Base-by-base conservation (phyloP, 805 yeast genomes). In the Candida railenensis region DNA sequence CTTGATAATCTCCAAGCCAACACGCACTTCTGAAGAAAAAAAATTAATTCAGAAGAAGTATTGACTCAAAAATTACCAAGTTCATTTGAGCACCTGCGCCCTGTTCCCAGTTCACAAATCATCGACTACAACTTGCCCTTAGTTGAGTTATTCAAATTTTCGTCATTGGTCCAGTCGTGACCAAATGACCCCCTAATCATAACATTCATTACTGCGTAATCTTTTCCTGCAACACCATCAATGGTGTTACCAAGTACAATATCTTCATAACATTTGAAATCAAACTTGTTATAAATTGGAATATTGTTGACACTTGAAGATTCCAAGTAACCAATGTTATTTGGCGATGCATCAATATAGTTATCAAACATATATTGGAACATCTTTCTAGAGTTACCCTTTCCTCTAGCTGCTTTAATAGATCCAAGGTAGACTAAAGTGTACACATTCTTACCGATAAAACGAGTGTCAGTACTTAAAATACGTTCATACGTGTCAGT, bases 281-380 rank as follows among this genome's bases (percentile, higher is more conserved):
- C 82, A 59, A 78, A 80, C 51, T 61, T 69, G 45, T 72, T 71
- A 57, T 80, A 80, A 45, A 80, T 78, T 4, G 83, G 83, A 32
- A 79, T 67, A 51, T 80, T 80, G 14, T 49, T 43, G 3, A 65
- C 47, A 7, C 77, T 61, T 1, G 79, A 72, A 54, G 80, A 74
- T 55, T 80, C 84, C 55, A 80, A 65, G 52, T 80, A 80, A 3
- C 77, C 56, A n/a, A 71, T 58, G 42, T 67, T 58, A 48, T 66
- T 57, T 12, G 65, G 66, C 8, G 55, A 54, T 20, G 61, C 62
- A 52, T 80, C 83, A 44, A 80, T 65, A 56, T 72, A 66, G 44
- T 72, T 66, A 30, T 61, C 56, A 53, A 74, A 77, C 76, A 77
- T 71, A 54, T 66, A 73, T 4, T 78, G 76, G 52, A 80, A 73